phyloP scores from a whole-genome alignment of 2,329 filamentous ascomycete genomes.

The Rhinocladiella mackenziei region DNA sequence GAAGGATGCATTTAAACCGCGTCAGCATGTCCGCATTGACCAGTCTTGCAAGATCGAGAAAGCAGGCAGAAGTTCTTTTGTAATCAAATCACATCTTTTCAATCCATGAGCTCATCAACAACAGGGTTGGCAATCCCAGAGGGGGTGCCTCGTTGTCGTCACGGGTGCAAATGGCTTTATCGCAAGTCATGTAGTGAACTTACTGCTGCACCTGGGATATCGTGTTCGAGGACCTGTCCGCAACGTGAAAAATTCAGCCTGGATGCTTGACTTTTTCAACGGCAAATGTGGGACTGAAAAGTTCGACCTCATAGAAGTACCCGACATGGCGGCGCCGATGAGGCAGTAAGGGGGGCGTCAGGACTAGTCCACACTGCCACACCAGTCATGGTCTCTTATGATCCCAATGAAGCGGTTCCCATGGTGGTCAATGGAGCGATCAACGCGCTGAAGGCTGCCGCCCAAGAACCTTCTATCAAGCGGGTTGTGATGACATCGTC shows the following conservation, averaged over 20 bases:
- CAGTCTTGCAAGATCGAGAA: too few relatives aligned
- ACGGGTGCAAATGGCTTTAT: constrained; percentile 49
- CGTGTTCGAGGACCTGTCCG: constrained; percentile 47
- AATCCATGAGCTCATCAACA: too few relatives aligned
- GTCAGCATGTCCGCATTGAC: too few relatives aligned
- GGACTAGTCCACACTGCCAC: constrained; percentile 42
- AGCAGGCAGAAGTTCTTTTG: too few relatives aligned
- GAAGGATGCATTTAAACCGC: too few relatives aligned
- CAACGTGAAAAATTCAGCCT: constrained; percentile 33
- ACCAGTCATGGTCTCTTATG: constrained; percentile 36
- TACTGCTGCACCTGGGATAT: constrained; percentile 43
- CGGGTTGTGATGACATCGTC: constrained; percentile 25
- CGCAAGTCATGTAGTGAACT: constrained; percentile 41
- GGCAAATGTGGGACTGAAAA: constrained; percentile 35
- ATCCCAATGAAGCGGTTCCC: constrained; percentile 44
- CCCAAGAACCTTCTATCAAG: constrained; percentile 32
- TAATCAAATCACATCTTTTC: too few relatives aligned
- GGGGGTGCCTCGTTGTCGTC: constrained; percentile 38
- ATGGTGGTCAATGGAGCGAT: constrained; percentile 47
- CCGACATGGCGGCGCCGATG: constrained; percentile 37
- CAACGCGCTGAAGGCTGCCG: constrained; percentile 28
- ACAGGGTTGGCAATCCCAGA: constrained; percentile 14
- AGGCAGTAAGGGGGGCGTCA: constrained; percentile 17
- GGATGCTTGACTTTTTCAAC: constrained; percentile 37
- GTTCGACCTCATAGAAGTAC: constrained; percentile 37